Evolutionary conservation across 345 rosid genomes (phyloP).

Genomic region (Eucalyptus polyanthemos): DNA sequence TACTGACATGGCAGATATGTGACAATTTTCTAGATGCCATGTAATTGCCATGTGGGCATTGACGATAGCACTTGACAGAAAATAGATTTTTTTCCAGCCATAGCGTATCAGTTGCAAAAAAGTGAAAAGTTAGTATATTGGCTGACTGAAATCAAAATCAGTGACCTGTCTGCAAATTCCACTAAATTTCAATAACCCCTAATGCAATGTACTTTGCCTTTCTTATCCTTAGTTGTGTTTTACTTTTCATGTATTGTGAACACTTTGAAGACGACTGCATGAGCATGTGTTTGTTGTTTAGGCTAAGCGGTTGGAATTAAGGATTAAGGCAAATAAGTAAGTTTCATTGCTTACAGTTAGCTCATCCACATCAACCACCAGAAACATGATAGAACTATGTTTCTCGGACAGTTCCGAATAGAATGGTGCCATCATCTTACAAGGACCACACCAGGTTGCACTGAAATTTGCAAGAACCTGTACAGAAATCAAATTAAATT

Average conservation of each 20-base stretch:
- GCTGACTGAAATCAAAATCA: background rate
- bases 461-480: constrained; percentile 83
- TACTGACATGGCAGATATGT: background rate
- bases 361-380: constrained; percentile 67
- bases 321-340: background rate
- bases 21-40: background rate
- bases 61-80: background rate
- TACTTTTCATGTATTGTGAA: background rate
- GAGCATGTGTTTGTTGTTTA: background rate
- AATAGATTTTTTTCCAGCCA: background rate
- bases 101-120: background rate
- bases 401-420: constrained; percentile 55
- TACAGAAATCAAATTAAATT: background rate
- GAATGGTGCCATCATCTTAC: constrained; percentile 51
- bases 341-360: constrained; percentile 36
- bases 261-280: background rate
- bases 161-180: background rate
- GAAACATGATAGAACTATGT: constrained; percentile 51
- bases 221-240: background rate
- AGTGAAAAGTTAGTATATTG: background rate
- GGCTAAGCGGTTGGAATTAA: background rate
- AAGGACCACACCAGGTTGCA: constrained; percentile 85
- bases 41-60: background rate
- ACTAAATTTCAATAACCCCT: background rate
- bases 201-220: background rate